These are phyloP conservation scores for Xenoacremonium recifei DNA, from an alignment of 2,329 filamentous ascomycete species.

Conservation along the genomic window DNA sequence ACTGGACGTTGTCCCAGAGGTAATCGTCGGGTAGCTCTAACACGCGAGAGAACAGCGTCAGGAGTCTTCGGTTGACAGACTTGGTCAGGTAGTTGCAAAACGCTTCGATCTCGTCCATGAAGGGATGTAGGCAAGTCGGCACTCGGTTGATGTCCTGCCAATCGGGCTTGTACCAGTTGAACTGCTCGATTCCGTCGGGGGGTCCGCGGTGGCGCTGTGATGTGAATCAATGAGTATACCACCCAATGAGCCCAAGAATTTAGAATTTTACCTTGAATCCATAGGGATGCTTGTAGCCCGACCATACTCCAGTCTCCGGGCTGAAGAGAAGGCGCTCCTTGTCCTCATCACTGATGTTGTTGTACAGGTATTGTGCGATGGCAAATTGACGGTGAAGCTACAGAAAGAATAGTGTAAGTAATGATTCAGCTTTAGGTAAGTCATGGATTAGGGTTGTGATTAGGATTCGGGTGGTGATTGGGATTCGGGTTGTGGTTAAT, in stretches of 20 bases:
- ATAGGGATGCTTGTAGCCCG: conserved; percentile 49
- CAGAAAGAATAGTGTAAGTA: background rate
- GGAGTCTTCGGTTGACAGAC: conserved; percentile 18
- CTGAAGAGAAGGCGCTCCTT: conserved; percentile 46
- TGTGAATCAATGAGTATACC: background rate
- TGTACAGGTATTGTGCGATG: conserved; percentile 48
- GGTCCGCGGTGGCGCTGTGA: conserved; percentile 38
- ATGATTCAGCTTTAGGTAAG: no score
- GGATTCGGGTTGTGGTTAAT: no score
- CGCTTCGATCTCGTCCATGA: conserved; percentile 19
- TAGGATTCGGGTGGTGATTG: no score
- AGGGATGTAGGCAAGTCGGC: conserved; percentile 42
- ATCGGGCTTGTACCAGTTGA: conserved; percentile 50
- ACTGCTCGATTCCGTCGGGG: conserved; percentile 51
- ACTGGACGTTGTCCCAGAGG: conserved; percentile 20
- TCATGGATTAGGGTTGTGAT: no score
- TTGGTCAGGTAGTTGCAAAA: conserved; percentile 17
- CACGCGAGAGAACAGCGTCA: conserved; percentile 18
- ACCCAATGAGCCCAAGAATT: background rate
- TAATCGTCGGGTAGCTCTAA: conserved; percentile 20
- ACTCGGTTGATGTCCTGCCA: conserved; percentile 42
- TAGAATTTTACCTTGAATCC: conserved; percentile 37
- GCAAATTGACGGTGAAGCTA: conserved; percentile 50
- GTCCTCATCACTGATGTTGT: conserved; percentile 48
- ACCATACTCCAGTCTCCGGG: conserved; percentile 47